Evolutionary conservation across 768 basidiomycete species (phyloP).

Genomic region (Pulveroboletus sp.): DNA sequence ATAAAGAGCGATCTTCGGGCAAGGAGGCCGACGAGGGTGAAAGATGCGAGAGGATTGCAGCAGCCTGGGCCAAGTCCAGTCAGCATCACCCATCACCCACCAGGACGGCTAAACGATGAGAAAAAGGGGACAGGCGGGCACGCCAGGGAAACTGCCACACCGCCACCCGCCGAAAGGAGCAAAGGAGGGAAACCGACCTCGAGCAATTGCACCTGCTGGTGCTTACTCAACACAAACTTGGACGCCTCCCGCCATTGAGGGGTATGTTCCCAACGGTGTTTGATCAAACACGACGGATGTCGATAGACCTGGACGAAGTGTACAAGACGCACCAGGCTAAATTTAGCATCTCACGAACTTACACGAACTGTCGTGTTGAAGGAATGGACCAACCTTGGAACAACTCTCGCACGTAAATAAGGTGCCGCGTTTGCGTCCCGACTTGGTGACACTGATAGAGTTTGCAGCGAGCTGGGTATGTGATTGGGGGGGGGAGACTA

Average conservation of each 20-base stretch:
- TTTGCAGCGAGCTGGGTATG: slow-evolving; percentile 4
- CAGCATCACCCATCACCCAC: slow-evolving; percentile 1
- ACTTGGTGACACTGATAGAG: slow-evolving; percentile 25
- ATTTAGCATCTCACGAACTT: slow-evolving; percentile 4
- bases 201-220: slow-evolving; percentile 94
- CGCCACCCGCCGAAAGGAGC: too few relatives aligned
- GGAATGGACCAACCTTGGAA: slow-evolving; percentile 59
- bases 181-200: slow-evolving; percentile 53
- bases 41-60: slow-evolving; percentile 89
- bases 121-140: background rate
- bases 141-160: background rate
- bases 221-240: slow-evolving; percentile 88
- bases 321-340: background rate
- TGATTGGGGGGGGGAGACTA: slow-evolving; percentile 9
- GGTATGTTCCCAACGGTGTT: slow-evolving; percentile 97
- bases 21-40: slow-evolving; percentile 66
- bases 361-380: slow-evolving; percentile 1
- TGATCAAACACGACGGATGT: slow-evolving; percentile 92
- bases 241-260: slow-evolving; percentile 94
- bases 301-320: slow-evolving; percentile 59
- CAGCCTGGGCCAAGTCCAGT: slow-evolving; percentile 51
- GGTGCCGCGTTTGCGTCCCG: slow-evolving; percentile 73
- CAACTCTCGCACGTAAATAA: slow-evolving; percentile 93
- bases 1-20: slow-evolving; percentile 90
- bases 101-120: background rate